Evolutionary conservation across 225 moss, liverwort and hornwort genomes (phyloP).

Genomic region (Bryoerythrophyllum caledonicum): DNA sequence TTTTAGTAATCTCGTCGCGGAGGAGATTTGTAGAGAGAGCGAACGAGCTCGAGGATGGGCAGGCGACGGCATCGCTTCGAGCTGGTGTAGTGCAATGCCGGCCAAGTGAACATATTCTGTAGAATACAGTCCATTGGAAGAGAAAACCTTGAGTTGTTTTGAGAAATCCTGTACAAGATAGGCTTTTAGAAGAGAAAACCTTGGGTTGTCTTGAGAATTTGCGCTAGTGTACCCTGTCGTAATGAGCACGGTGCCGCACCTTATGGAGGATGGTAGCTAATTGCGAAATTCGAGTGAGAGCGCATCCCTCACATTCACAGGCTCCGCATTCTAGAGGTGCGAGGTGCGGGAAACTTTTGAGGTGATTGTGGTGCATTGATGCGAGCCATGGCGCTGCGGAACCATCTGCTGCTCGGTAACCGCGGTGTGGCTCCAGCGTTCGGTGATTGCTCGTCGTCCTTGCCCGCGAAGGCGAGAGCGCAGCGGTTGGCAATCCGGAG

Average conservation of each 20-base stretch:
- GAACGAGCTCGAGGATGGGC: background rate
- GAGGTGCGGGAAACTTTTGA: background rate
- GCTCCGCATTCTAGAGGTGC: background rate
- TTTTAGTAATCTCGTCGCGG: background rate
- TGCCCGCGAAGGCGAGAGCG: slow-evolving; percentile 34
- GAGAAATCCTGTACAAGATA: too few species aligned
- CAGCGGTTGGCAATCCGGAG: slow-evolving; percentile 46
- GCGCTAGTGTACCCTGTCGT: background rate
- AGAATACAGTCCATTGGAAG: background rate
- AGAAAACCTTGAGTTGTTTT: background rate
- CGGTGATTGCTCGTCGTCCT: slow-evolving; percentile 23
- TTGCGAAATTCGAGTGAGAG: background rate
- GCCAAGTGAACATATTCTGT: background rate
- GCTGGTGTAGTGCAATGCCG: background rate
- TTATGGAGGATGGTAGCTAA: background rate
- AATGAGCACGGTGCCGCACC: background rate
- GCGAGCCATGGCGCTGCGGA: slow-evolving; percentile 44
- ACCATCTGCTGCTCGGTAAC: slow-evolving; percentile 25
- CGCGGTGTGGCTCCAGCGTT: slow-evolving; percentile 9
- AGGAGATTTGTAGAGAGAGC: background rate
- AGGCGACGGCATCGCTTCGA: background rate
- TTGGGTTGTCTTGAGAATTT: too few species aligned
- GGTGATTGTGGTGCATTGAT: background rate
- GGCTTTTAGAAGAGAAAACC: too few species aligned
- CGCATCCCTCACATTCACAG: background rate